A percentile compares a stretch with the other conserved stretches of the same genome.
phyloP scores from a whole-genome alignment of 352 stramenopile genomes.

The Phytophthora crassamura region DNA sequence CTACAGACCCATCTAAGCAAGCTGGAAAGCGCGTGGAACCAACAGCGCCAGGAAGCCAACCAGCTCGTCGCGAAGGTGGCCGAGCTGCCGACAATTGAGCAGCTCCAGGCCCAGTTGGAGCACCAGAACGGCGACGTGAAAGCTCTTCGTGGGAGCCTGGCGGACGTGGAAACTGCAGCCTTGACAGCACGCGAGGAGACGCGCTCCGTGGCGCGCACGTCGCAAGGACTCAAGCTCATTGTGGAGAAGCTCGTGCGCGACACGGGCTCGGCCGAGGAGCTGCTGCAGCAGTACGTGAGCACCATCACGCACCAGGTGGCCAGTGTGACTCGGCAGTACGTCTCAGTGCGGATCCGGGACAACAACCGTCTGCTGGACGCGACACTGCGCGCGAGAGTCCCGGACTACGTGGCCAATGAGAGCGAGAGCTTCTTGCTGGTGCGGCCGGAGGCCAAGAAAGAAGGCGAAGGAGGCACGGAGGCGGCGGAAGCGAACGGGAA shows the following conservation, averaged over 20 bases:
- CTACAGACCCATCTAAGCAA: slow-evolving; percentile 25
- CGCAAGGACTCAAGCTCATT: slow-evolving; percentile 71
- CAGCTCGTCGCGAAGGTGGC: slow-evolving; percentile 25
- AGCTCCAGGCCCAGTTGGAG: slow-evolving; percentile 46
- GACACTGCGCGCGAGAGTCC: slow-evolving; percentile 71
- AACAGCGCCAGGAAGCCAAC: slow-evolving; percentile 18
- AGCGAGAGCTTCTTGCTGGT: slow-evolving; percentile 75
- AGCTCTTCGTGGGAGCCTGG: slow-evolving; percentile 47
- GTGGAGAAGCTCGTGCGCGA: slow-evolving; percentile 83
- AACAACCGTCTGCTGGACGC: slow-evolving; percentile 84
- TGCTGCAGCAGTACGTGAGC: slow-evolving; percentile 86
- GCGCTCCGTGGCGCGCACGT: slow-evolving; percentile 50
- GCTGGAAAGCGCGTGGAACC: slow-evolving; percentile 26
- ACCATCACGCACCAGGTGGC: slow-evolving; percentile 87
- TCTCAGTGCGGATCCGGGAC: slow-evolving; percentile 80
- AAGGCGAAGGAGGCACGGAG: slow-evolving; percentile 12
- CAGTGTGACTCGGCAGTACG: slow-evolving; percentile 82
- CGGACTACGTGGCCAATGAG: slow-evolving; percentile 73
- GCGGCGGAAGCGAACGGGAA: slow-evolving; percentile 5
- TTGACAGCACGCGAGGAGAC: slow-evolving; percentile 53
- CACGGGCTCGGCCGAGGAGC: slow-evolving; percentile 66
- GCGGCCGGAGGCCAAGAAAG: slow-evolving; percentile 53
- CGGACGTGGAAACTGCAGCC: slow-evolving; percentile 50
- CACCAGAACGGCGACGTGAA: slow-evolving; percentile 49
- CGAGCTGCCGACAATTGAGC: slow-evolving; percentile 32